Conservation (phyloP, 352 stramenopile genomes). For the Pythium scleroteichum region DNA sequence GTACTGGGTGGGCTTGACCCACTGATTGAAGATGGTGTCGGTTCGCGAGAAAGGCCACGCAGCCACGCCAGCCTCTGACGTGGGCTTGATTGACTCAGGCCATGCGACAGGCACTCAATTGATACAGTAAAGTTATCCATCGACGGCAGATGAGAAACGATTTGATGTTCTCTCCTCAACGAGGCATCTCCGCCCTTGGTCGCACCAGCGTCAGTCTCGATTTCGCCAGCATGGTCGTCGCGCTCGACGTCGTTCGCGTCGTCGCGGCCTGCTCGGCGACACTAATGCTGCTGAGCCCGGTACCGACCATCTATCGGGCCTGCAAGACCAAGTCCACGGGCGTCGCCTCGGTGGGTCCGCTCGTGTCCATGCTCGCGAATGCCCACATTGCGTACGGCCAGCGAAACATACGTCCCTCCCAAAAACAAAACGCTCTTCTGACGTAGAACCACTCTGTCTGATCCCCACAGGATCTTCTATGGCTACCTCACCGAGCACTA, state of each 20-base stretch:
- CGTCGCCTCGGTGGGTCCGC: slow-evolving; percentile 51
- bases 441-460: slow-evolving; percentile 12
- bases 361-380: slow-evolving; percentile 49
- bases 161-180: too few species aligned
- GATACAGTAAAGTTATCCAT: neutral
- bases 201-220: too few species aligned
- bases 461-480: slow-evolving; percentile 34
- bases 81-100: too few species aligned
- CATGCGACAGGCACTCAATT: neutral
- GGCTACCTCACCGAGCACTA: slow-evolving; percentile 47
- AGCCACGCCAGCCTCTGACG: too few species aligned
- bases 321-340: slow-evolving; percentile 40
- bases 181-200: too few species aligned
- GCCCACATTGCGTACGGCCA: slow-evolving; percentile 35
- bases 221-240: slow-evolving; percentile 14
- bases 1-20: too few species aligned
- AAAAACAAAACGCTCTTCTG: neutral
- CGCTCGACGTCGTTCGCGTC: slow-evolving; percentile 29
- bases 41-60: too few species aligned
- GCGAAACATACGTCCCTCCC: neutral
- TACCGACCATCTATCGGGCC: slow-evolving; percentile 35
- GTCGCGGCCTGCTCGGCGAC: slow-evolving; percentile 35
- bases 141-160: too few species aligned
- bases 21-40: too few species aligned
- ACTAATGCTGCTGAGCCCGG: slow-evolving; percentile 49